Evolutionary conservation across 1,284 basidiomycete species (phyloP), one percentile per base, ranked within the genome.

Genomic region (Anthracocystis setariae): DNA sequence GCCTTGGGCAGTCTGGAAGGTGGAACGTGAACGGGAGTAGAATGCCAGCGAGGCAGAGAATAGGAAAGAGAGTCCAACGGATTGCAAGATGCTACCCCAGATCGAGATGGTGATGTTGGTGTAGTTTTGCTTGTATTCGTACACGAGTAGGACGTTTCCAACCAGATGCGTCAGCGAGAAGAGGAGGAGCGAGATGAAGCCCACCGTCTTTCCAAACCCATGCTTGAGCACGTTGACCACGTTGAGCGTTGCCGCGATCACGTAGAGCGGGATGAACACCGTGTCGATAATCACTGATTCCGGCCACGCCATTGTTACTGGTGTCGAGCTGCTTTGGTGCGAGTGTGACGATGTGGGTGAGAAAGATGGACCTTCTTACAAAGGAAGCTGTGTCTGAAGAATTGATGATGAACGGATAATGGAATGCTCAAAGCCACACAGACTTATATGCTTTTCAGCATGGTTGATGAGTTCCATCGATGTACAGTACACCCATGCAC

Each of bases 251-350:
- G 17, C 33, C 0, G 61, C 9, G 37, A 55, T n/a, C 13, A 45
- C 15, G 50, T 74, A 74, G 46, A 74, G 46, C 3, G 72, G 72
- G 37, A 74, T 60, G 37, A 74, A 71, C 39, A 57, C 46, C 18
- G 44, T 39, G 39, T 74, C 58, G 29, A 71, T 55, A 21, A 74
- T 50, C n/a, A 56, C 45, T 0, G 43, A 5, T 1, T 49, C 58
- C 32, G 68, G 54, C 54, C 59, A 67, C 3, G 58, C 63, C 68
- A 72, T 72, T 8, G 10, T 46, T 46, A 32, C 45, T 12, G 7
- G 7, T 35, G 4, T 21, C 5, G 15, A n/a, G n/a, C n/a, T n/a
- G n/a, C n/a, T n/a, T n/a, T n/a, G n/a, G n/a, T n/a, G n/a, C n/a
- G n/a, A n/a, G n/a, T n/a, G n/a, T n/a, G n/a, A n/a, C n/a, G n/a